phyloP scores from a whole-genome alignment of 345 rosid genomes.

The Murraya paniculata region DNA sequence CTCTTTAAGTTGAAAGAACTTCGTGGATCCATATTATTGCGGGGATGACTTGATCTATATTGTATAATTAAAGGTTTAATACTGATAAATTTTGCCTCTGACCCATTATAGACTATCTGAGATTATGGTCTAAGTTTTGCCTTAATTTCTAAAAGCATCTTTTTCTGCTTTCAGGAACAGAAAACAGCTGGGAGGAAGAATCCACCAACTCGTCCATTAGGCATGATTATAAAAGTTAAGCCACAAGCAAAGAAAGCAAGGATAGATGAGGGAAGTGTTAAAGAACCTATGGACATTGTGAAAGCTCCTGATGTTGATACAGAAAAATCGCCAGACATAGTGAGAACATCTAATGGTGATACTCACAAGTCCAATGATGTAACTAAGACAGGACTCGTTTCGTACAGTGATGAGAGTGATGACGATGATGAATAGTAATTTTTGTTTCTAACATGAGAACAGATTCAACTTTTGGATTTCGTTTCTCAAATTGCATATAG shows the following conservation, averaged over 20 bases:
- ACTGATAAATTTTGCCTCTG: background rate
- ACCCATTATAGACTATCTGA: background rate
- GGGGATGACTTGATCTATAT: background rate
- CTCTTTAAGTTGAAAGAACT: background rate
- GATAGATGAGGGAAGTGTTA: constrained; percentile 27
- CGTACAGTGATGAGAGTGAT: constrained; percentile 91
- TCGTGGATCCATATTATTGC: background rate
- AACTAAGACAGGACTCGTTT: constrained; percentile 54
- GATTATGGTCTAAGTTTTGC: background rate
- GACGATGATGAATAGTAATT: constrained; percentile 37
- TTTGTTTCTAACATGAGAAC: background rate
- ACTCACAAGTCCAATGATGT: constrained; percentile 20
- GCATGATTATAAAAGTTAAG: constrained; percentile 67
- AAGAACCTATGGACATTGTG: constrained; percentile 24
- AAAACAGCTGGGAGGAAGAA: constrained; percentile 57
- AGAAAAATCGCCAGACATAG: constrained; percentile 33
- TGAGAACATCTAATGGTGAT: constrained; percentile 20
- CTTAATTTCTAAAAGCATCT: background rate
- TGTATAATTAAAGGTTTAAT: background rate
- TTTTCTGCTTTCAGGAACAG: constrained; percentile 41
- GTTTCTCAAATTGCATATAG: background rate
- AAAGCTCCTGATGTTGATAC: constrained; percentile 17
- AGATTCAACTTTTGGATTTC: background rate
- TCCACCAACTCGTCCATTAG: constrained; percentile 51
- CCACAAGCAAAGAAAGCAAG: constrained; percentile 79